phyloP scores from a whole-genome alignment of 352 stramenopile genomes.

The Phytophthora ohioensis region DNA sequence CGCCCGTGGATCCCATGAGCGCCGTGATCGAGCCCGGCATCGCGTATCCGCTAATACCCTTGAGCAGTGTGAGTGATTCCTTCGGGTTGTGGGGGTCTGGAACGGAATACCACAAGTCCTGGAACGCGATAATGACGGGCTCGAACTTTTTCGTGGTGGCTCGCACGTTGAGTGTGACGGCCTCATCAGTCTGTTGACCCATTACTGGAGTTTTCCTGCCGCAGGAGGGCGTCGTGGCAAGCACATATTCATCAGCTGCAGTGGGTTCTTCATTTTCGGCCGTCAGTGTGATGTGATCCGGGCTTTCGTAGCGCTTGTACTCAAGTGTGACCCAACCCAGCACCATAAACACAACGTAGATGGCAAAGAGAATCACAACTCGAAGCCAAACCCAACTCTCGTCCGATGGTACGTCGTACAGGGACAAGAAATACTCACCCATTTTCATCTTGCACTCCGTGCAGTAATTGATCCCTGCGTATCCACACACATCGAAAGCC shows the following conservation, averaged over 20 bases:
- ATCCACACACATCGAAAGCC: slow-evolving; percentile 48
- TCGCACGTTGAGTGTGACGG: slow-evolving; percentile 11
- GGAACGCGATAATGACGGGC: slow-evolving; percentile 41
- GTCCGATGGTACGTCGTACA: slow-evolving; percentile 60
- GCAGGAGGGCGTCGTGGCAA: slow-evolving; percentile 22
- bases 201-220: slow-evolving; percentile 11
- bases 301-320: slow-evolving; percentile 30
- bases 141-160: slow-evolving; percentile 21
- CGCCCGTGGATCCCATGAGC: slow-evolving; percentile 63
- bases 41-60: slow-evolving; percentile 51
- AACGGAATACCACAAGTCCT: slow-evolving; percentile 52
- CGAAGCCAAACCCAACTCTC: slow-evolving; percentile 57
- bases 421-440: slow-evolving; percentile 52
- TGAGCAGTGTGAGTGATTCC: slow-evolving; percentile 72
- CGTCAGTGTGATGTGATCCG: slow-evolving; percentile 20
- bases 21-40: slow-evolving; percentile 56
- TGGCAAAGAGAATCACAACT: slow-evolving; percentile 48
- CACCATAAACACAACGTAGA: slow-evolving; percentile 51
- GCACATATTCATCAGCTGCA: slow-evolving; percentile 15
- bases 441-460: slow-evolving; percentile 34
- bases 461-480: slow-evolving; percentile 57
- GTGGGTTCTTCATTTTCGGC: background rate
- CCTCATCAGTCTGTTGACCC: background rate
- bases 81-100: slow-evolving; percentile 41
- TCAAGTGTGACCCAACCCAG: slow-evolving; percentile 38